Conservation (phyloP, 2,329 filamentous ascomycete genomes). For the Coniochaeta sp. region DNA sequence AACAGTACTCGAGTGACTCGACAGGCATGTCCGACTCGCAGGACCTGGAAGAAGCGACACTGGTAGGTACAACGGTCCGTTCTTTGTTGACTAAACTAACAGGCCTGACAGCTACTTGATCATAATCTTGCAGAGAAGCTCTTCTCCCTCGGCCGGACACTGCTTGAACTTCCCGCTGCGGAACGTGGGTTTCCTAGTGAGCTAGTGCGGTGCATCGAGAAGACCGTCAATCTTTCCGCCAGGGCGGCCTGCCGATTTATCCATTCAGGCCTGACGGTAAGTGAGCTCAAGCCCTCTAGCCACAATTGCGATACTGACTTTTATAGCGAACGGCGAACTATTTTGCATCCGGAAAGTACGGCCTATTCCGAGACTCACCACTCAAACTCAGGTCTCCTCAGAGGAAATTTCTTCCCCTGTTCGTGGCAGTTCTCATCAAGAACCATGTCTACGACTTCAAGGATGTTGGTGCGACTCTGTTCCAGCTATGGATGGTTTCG, state of each 20-base stretch:
- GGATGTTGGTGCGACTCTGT: constrained; percentile 35
- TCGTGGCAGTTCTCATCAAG: constrained; percentile 42
- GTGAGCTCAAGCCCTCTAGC: constrained; percentile 7
- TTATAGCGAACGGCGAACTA: constrained; percentile 29
- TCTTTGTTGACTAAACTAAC: neutral
- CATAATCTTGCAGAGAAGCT: constrained; percentile 38
- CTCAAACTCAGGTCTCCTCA: constrained; percentile 31
- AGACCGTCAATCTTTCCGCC: constrained; percentile 36
- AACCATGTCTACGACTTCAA: constrained; percentile 38
- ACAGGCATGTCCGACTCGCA: constrained; percentile 19
- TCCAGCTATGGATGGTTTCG: constrained; percentile 46
- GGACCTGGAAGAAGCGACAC: constrained; percentile 40
- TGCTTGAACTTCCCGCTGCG: constrained; percentile 13
- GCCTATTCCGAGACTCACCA: constrained; percentile 38
- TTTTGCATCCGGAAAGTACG: constrained; percentile 40
- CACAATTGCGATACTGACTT: constrained; percentile 11
- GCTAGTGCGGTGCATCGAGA: constrained; percentile 31
- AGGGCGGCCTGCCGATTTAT: constrained; percentile 38
- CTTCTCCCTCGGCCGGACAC: constrained; percentile 33
- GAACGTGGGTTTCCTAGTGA: constrained; percentile 11
- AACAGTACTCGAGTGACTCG: constrained; percentile 29
- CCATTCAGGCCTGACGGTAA: constrained; percentile 32
- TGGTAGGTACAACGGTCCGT: constrained; percentile 21
- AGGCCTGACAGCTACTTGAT: constrained; percentile 33
- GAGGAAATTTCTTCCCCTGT: constrained; percentile 41